Conservation (phyloP, 495 filamentous ascomycete genomes). For the Aspergillus coremiiformis region DNA sequence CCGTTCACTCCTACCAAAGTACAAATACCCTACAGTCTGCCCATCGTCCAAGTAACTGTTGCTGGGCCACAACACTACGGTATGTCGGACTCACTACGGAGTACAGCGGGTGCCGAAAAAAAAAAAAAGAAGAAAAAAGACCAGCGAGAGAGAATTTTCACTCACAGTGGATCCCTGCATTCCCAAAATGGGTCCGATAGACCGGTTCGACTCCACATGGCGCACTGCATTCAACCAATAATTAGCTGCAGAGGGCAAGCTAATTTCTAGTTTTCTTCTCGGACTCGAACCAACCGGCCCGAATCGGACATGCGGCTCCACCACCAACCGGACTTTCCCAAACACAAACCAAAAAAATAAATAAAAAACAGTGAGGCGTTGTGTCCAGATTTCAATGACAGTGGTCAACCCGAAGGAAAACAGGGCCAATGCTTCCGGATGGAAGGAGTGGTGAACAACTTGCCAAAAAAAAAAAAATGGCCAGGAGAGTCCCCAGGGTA, state of each 20-base stretch:
- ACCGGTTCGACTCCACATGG: conserved; percentile 17
- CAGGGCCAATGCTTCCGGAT: background rate
- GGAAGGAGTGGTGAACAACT: too few relatives aligned
- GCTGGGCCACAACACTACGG: background rate
- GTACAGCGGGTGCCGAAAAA: background rate
- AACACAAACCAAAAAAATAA: background rate
- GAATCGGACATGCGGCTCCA: conserved; percentile 26
- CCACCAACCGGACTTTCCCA: conserved; percentile 12
- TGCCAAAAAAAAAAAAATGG: too few relatives aligned
- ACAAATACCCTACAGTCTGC: background rate
- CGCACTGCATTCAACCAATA: conserved; percentile 1
- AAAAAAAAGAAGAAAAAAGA: conserved; percentile 7
- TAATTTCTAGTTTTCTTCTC: conserved; percentile 16
- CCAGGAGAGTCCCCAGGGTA: background rate
- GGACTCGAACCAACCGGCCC: conserved; percentile 19
- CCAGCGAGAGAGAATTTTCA: conserved; percentile 7
- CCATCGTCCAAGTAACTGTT: background rate
- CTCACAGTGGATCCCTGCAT: conserved; percentile 9
- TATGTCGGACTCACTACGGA: background rate
- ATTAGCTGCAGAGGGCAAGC: background rate
- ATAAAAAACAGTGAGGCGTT: background rate
- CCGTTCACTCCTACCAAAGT: background rate
- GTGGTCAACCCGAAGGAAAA: background rate
- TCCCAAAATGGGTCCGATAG: conserved; percentile 15
- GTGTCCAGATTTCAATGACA: background rate